Evolutionary conservation across 2,329 filamentous ascomycete species (phyloP), one percentile per base, ranked within the genome.

Genomic region (Alternaria arbusti): DNA sequence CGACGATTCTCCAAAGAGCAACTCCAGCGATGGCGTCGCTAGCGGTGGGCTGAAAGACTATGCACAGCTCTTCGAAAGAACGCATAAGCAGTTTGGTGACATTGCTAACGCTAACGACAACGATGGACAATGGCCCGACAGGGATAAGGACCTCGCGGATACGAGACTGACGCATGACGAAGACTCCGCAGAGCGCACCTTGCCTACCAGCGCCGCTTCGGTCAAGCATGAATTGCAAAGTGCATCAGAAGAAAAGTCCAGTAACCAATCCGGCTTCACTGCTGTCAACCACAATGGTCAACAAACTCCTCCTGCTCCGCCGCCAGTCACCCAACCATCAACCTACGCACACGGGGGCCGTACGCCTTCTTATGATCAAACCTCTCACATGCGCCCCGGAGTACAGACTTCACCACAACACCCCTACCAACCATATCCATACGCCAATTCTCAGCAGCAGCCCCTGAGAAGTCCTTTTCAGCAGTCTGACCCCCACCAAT

Each of bases 41-140:
- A 66, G 66, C n/a, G 69, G 65, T 26, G 70, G 70, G 23, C 44
- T 74, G 22, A 68, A 69, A 28, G 64, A 67, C 30, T 74, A 74
- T 13, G 56, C 58, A 3, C 55, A 52, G 8, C 44, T 58, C 13
- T 73, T 74, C 20, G 70, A 74, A 49, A 65, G 47, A 26, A 45
- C 51, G 10, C 72, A 73, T 50, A 73, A 73, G 49, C 56, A 71
- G 12, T 69, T 72, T 44, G 72, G 72, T 15, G 65, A 59, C 47
- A 64, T 64, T n/a, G 22, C 54, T 0, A 43, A 56, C 28, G 61
- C 54, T 7, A 43, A 56, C 28, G 61, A 65, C 17, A 51, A 61
- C 25, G 25, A 61, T 43, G 54, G 55, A 17, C 54, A 58, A 13
- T 67, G 59, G 56, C 36, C 57, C 5, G 51, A 49, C n/a, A 67